Conservation (phyloP, 208 protist genomes). For the Wallacemonas collosoma region DNA sequence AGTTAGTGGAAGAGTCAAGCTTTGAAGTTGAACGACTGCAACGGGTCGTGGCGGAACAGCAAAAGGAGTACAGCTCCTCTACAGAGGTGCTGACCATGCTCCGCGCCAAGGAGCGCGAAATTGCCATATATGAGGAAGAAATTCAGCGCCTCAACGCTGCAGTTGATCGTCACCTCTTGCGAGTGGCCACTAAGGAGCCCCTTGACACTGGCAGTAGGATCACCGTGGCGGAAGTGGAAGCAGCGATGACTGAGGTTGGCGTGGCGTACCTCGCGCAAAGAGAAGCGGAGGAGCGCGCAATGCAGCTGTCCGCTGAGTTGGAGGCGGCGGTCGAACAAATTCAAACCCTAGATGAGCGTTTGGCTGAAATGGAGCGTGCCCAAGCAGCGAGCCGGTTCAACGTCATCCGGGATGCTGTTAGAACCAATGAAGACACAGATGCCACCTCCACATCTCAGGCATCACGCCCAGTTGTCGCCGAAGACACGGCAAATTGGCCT, state of each 20-base stretch:
- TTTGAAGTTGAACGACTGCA: conserved; percentile 65
- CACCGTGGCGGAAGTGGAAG: conserved; percentile 25
- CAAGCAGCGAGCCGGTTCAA: conserved; percentile 38
- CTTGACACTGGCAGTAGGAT: conserved; percentile 30
- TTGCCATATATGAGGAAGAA: conserved; percentile 80
- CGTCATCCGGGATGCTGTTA: conserved; percentile 2
- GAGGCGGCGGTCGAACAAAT: conserved; percentile 75
- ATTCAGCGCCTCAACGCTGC: conserved; percentile 62
- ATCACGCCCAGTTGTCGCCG: background rate
- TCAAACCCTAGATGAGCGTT: conserved; percentile 65
- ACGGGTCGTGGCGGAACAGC: conserved; percentile 47
- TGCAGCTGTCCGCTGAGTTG: conserved; percentile 58
- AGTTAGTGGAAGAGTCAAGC: conserved; percentile 59
- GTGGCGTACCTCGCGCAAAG: conserved; percentile 54
- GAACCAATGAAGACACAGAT: background rate
- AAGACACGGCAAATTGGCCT: conserved; percentile 46
- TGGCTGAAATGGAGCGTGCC: conserved; percentile 70
- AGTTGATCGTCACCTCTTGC: conserved; percentile 52
- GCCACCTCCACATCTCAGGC: background rate
- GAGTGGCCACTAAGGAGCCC: conserved; percentile 28
- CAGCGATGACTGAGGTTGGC: conserved; percentile 65
- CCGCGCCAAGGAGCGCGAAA: conserved; percentile 75
- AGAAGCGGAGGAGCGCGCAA: conserved; percentile 65
- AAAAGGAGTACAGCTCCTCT: conserved; percentile 24
- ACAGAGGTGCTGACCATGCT: conserved; percentile 44